Conservation (phyloP, 352 stramenopile genomes). For the Globisporangium ultimum region DNA sequence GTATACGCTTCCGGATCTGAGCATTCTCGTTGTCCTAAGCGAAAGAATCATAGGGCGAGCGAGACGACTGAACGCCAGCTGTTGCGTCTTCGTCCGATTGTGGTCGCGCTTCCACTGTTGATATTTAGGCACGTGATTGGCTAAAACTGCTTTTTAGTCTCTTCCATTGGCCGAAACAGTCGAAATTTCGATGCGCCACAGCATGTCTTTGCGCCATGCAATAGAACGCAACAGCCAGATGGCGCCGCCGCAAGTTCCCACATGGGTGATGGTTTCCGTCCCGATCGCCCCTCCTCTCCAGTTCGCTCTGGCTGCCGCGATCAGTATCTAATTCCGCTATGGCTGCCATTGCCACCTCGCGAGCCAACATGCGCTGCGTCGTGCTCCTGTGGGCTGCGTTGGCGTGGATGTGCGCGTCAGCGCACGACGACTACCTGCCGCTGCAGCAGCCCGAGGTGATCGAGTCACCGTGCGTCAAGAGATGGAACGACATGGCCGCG, state of each 20-base stretch:
- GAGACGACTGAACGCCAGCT: not conserved
- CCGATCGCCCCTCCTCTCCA: not conserved
- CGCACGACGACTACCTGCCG: constrained; percentile 36
- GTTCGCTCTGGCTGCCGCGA: no score
- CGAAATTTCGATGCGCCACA: not conserved
- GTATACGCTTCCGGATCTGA: no score
- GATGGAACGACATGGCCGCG: constrained; percentile 26
- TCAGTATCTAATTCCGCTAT: no score
- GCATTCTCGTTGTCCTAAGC: no score
- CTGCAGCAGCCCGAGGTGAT: constrained; percentile 39
- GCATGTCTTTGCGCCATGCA: not conserved
- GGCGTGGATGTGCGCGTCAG: not conserved
- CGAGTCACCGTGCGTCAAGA: constrained; percentile 40
- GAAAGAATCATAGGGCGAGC: no score
- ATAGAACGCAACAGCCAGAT: not conserved
- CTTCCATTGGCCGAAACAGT: not conserved
- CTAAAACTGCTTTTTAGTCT: no score
- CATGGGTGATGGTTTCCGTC: not conserved
- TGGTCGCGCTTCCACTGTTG: no score
- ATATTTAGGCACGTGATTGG: no score
- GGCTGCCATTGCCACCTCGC: no score
- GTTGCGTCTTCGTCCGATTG: not conserved
- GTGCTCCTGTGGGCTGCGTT: not conserved
- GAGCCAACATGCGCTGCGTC: not conserved
- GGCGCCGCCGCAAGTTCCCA: not conserved